A percentile compares a stretch with the other conserved stretches of the same genome.
phyloP scores from a whole-genome alignment of 345 rosid species.

The Sapria himalayana region DNA sequence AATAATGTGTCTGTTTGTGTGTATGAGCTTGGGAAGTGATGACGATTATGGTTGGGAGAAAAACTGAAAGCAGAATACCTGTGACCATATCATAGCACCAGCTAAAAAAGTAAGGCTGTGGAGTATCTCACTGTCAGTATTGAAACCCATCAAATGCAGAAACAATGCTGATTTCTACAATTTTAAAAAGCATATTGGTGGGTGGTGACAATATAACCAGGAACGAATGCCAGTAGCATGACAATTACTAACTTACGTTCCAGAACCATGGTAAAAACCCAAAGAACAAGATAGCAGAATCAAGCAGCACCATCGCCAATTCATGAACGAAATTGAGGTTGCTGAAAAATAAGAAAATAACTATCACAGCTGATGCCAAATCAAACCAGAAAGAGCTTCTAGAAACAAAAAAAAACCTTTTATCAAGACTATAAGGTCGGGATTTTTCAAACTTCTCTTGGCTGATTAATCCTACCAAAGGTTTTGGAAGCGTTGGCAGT shows the following conservation, averaged over 20 bases:
- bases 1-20: no score
- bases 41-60: no score
- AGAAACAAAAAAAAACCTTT: conserved; percentile 35
- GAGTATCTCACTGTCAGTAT: conserved; percentile 64
- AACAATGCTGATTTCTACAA: conserved; percentile 56
- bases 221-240: not conserved
- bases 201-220: conserved; percentile 5
- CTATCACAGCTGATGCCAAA: no score
- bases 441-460: conserved; percentile 83
- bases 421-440: conserved; percentile 88
- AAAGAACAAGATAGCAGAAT: conserved; percentile 80
- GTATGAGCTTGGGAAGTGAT: no score
- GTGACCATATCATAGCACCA: conserved; percentile 90
- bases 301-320: conserved; percentile 68
- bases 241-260: conserved; percentile 37
- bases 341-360: conserved; percentile 42
- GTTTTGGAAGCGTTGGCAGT: conserved; percentile 64
- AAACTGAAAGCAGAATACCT: no score
- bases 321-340: conserved; percentile 74
- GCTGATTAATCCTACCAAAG: conserved; percentile 82
- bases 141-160: conserved; percentile 41
- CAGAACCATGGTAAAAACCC: conserved; percentile 91
- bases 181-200: conserved; percentile 7
- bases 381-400: no score
- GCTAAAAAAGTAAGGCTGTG: conserved; percentile 86